Base-by-base conservation (phyloP, 2,329 filamentous ascomycete species). In the Plenodomus tracheiphilus region DNA sequence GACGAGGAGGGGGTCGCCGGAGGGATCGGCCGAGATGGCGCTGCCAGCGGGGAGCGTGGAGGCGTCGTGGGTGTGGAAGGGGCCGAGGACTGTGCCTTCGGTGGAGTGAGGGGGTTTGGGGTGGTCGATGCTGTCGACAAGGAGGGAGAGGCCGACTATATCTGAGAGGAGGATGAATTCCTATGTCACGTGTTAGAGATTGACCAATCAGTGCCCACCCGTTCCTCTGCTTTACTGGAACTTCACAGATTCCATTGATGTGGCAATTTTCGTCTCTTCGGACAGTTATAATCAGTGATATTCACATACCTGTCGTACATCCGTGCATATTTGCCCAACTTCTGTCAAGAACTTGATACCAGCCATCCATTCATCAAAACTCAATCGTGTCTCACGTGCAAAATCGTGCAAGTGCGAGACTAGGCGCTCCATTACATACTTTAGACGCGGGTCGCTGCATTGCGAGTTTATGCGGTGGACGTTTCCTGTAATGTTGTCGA, bases 121-220 rank as follows among this genome's bases (percentile, higher is more conserved):
- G 74, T 93, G 88, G 76, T 91, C 87, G 76, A 94, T 92, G 60
- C 80, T 83, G 75, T 94, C 89, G 58, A 94, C 85, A 3, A 94
- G 83, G 50, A 92, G 81, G 18, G 87, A 91, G 30, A 94, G 82
- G 34, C 89, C 89, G 18, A 93, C 81, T 36, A 90, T 80, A 72
- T 94, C 89, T 58, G 86, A 89, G 54, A 93, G 84, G 34, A 93
- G 83, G 71, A 93, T 92, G 77, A 89, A 91, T 79, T 91, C 87
- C 81, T 85, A 57, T 2, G 7, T 13, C 1, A 21, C 13, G 16
- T 18, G 16, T 21, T 11, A 18, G 16, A 39, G n/a, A n/a, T n/a
- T n/a, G n/a, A n/a, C n/a, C n/a, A n/a, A n/a, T n/a, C n/a, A n/a
- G n/a, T n/a, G n/a, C n/a, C n/a, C n/a, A n/a, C n/a, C n/a, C n/a